These are phyloP conservation scores for Pichia sp. DNA, from an alignment of 1,139 yeast species.

Conservation along the genomic window DNA sequence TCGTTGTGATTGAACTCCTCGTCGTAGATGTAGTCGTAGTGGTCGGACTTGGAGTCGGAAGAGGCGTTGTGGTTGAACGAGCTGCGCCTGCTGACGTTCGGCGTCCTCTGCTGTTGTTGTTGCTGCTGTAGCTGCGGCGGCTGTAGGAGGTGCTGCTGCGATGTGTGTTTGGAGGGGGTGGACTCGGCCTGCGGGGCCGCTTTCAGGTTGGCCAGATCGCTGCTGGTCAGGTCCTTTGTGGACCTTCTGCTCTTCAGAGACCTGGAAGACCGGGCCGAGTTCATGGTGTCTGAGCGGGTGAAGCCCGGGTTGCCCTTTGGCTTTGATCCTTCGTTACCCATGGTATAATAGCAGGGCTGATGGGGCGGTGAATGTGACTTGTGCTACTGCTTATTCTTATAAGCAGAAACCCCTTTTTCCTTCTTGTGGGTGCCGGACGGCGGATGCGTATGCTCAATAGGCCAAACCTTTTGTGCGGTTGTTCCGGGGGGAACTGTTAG, in stretches of 20 bases:
- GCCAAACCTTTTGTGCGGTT: no score
- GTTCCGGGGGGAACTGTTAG: no score
- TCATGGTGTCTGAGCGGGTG: conserved; percentile 29
- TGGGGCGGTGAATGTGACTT: no score
- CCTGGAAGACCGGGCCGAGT: conserved; percentile 28
- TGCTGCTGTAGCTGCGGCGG: background rate
- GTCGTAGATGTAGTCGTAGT: conserved; percentile 18
- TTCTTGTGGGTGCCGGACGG: background rate
- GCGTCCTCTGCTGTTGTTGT: background rate
- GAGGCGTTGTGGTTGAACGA: conserved; percentile 22
- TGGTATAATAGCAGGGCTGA: conserved; percentile 1
- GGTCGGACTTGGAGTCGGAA: conserved; percentile 9
- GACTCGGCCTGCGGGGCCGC: background rate
- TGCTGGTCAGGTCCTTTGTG: background rate
- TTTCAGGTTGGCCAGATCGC: background rate
- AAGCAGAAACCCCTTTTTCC: background rate
- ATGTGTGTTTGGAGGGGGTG: background rate
- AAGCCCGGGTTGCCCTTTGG: conserved; percentile 26
- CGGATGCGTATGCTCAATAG: no score
- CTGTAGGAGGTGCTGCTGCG: background rate
- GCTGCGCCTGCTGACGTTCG: conserved; percentile 24
- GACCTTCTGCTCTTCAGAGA: conserved; percentile 30
- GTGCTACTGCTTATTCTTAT: no score
- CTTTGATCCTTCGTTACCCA: conserved; percentile 34
- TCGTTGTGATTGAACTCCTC: conserved; percentile 9